These are phyloP conservation scores for Sphaerobolus stellatus DNA, from an alignment of 1,284 basidiomycete species.

Conservation along the genomic window DNA sequence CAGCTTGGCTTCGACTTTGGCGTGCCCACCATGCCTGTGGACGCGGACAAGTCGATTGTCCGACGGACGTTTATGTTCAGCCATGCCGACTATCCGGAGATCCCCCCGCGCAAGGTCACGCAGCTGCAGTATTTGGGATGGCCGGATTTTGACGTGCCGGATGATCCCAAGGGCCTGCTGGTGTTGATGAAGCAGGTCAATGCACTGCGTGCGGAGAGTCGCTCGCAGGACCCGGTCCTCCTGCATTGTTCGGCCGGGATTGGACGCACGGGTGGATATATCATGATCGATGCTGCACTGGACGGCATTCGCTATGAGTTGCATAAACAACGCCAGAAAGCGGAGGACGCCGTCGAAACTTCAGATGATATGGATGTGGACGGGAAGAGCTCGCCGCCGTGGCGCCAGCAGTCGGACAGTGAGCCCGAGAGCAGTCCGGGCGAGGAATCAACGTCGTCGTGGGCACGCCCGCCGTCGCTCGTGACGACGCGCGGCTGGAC, in stretches of 20 bases:
- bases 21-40: neutral
- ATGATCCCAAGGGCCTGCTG: slow-evolving; percentile 72
- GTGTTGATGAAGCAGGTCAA: slow-evolving; percentile 64
- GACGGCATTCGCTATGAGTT: slow-evolving; percentile 74
- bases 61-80: slow-evolving; percentile 66
- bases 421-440: slow-evolving; percentile 1
- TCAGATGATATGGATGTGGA: neutral
- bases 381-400: neutral
- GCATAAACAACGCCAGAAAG: slow-evolving; percentile 27
- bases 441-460: slow-evolving; percentile 1
- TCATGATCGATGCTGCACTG: slow-evolving; percentile 83
- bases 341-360: neutral
- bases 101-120: slow-evolving; percentile 58
- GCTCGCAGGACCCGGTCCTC: slow-evolving; percentile 57
- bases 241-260: slow-evolving; percentile 90
- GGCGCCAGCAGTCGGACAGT: neutral
- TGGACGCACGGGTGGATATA: slow-evolving; percentile 89
- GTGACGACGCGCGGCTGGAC: too few species aligned
- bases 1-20: slow-evolving; percentile 10
- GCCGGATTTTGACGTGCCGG: slow-evolving; percentile 94
- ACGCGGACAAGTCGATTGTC: slow-evolving; percentile 44
- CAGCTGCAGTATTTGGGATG: slow-evolving; percentile 91
- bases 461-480: neutral
- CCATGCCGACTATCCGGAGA: slow-evolving; percentile 57
- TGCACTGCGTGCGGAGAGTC: slow-evolving; percentile 58